These are phyloP conservation scores for Arthrobotrys conoides DNA, from an alignment of 2,329 filamentous ascomycete genomes.

Conservation along the genomic window DNA sequence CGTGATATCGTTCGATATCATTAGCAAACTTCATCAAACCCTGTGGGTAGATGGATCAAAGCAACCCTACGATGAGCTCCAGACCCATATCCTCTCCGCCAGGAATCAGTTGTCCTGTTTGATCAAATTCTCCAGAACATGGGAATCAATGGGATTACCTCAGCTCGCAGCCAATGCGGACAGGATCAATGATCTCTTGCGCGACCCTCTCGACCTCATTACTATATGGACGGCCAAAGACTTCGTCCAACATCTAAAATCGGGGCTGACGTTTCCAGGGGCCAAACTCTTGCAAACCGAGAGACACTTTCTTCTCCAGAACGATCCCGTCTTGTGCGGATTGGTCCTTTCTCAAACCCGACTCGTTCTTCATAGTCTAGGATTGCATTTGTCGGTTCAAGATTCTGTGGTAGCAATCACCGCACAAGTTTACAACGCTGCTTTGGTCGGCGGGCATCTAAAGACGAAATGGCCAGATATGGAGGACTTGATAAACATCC, in stretches of 20 bases:
- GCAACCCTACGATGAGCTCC: constrained; percentile 26
- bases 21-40: not conserved
- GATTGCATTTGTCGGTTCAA: not conserved
- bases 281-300: not conserved
- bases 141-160: not conserved
- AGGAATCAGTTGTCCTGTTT: not conserved
- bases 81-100: not conserved
- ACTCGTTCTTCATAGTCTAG: not conserved
- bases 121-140: constrained; percentile 6
- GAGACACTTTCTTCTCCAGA: constrained; percentile 22
- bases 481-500: constrained; percentile 36
- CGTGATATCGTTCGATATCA: constrained; percentile 27
- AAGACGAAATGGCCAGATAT: constrained; percentile 27
- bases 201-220: not conserved
- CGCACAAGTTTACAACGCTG: constrained; percentile 34
- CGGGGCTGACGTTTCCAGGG: not conserved
- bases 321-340: constrained; percentile 28
- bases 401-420: not conserved
- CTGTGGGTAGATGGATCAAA: constrained; percentile 10
- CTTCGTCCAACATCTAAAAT: not conserved
- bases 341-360: constrained; percentile 11
- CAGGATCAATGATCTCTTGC: not conserved
- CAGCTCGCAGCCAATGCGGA: not conserved
- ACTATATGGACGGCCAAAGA: not conserved
- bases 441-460: not conserved